Conservation (phyloP, 1,139 yeast species). For the Geotrichum australiense region DNA sequence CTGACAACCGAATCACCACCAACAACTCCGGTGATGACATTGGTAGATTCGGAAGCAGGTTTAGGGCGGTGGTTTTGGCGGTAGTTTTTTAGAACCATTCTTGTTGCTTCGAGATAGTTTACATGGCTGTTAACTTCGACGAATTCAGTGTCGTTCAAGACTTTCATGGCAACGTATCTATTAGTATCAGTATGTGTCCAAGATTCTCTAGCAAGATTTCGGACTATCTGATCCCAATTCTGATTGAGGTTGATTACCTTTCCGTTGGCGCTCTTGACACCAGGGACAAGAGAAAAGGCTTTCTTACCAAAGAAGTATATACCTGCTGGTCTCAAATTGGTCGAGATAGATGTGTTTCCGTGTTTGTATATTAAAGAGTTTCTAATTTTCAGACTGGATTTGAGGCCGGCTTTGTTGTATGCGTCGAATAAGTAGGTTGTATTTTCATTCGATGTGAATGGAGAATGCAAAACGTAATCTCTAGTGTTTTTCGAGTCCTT, state of each 20-base stretch:
- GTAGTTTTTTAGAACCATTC: slow-evolving; percentile 58
- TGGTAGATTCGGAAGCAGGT: slow-evolving; percentile 39
- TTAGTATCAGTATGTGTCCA: slow-evolving; percentile 60
- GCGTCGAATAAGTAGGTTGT: slow-evolving; percentile 48
- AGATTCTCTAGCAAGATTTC: slow-evolving; percentile 84
- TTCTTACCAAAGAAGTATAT: slow-evolving; percentile 67
- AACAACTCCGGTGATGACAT: slow-evolving; percentile 59
- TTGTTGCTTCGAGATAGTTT: slow-evolving; percentile 86
- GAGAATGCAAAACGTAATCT: slow-evolving; percentile 51
- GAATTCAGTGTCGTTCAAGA: slow-evolving; percentile 58
- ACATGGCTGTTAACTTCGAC: slow-evolving; percentile 71
- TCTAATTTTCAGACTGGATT: slow-evolving; percentile 61
- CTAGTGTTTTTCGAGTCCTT: background rate
- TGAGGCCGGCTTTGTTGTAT: slow-evolving; percentile 59
- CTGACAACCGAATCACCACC: slow-evolving; percentile 85
- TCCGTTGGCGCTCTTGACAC: slow-evolving; percentile 22
- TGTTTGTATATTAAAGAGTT: slow-evolving; percentile 87
- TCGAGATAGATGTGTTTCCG: slow-evolving; percentile 70
- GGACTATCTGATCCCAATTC: slow-evolving; percentile 60
- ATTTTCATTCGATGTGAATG: slow-evolving; percentile 37
- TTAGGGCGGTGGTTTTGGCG: slow-evolving; percentile 28
- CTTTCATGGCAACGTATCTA: slow-evolving; percentile 18
- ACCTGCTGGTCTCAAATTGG: slow-evolving; percentile 66
- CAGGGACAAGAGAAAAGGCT: slow-evolving; percentile 41
- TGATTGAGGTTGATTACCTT: slow-evolving; percentile 30